These are phyloP conservation scores for Aurifilum marmelostoma DNA, from an alignment of 2,329 filamentous ascomycete species.

Conservation along the genomic window DNA sequence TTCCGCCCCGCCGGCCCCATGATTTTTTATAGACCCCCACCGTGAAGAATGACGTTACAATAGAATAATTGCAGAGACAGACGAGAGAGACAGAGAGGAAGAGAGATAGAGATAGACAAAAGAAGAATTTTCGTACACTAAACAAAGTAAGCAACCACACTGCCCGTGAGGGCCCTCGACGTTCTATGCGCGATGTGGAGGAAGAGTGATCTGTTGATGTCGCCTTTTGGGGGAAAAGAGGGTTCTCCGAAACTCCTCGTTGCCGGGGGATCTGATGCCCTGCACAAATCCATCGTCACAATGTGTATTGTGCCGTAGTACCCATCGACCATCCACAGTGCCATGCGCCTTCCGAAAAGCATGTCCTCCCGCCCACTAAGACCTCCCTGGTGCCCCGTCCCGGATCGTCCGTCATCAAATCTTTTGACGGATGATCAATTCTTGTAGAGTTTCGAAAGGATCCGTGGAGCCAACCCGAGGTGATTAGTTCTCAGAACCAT, in stretches of 20 bases:
- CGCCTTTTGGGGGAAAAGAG: conserved; percentile 15
- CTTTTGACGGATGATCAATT: not conserved
- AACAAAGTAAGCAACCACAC: conserved; percentile 19
- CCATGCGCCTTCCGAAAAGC: conserved; percentile 25
- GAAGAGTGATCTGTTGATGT: conserved; percentile 22
- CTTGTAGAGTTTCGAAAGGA: conserved; percentile 11
- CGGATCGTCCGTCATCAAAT: conserved; percentile 17
- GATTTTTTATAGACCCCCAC: not conserved
- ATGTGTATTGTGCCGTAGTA: conserved; percentile 12
- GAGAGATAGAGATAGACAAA: conserved; percentile 7
- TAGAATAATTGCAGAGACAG: not conserved
- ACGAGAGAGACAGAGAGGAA: conserved; percentile 2
- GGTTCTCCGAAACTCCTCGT: conserved; percentile 19
- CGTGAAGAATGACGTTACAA: conserved; percentile 6
- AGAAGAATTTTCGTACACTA: conserved; percentile 23
- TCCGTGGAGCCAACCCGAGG: not conserved
- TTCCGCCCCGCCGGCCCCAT: conserved; percentile 6
- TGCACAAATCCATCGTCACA: conserved; percentile 23
- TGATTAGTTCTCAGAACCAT: conserved; percentile 11
- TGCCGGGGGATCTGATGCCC: conserved; percentile 21
- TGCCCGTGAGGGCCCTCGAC: conserved; percentile 29
- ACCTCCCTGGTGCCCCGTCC: conserved; percentile 14
- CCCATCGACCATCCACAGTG: conserved; percentile 22
- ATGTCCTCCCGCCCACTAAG: conserved; percentile 17
- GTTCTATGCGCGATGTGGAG: conserved; percentile 28